Evolutionary conservation across 1,284 basidiomycete genomes (phyloP).

Genomic region (Ceratobasidium sp.): DNA sequence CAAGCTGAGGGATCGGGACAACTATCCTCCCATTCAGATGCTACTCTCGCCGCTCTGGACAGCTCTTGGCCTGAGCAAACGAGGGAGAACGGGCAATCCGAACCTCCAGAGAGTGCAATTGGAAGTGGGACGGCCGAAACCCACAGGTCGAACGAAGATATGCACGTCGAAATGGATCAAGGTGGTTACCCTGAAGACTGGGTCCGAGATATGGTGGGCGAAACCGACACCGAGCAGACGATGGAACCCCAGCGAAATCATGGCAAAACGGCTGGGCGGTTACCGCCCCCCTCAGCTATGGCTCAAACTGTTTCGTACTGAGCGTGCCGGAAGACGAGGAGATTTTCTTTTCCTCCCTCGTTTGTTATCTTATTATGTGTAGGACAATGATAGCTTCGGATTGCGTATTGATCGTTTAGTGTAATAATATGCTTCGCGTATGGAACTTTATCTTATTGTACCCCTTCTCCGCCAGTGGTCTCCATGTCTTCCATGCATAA

Average conservation of each 20-base stretch:
- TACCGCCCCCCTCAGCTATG: no score
- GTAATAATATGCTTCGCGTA: not conserved
- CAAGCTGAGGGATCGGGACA: constrained; percentile 11
- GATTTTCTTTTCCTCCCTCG: not conserved
- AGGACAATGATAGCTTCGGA: not conserved
- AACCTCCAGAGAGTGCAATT: not conserved
- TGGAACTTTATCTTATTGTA: constrained; percentile 15
- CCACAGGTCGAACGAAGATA: not conserved
- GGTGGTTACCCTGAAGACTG: constrained; percentile 35
- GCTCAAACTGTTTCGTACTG: not conserved
- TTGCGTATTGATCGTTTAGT: constrained; percentile 8
- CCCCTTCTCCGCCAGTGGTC: not conserved
- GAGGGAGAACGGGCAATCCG: not conserved
- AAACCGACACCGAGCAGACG: constrained; percentile 5
- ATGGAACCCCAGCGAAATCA: not conserved
- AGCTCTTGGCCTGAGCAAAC: constrained; percentile 1
- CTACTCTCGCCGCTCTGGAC: not conserved
- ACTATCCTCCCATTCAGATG: not conserved
- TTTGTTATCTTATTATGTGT: constrained; percentile 10
- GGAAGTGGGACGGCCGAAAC: not conserved
- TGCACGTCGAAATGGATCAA: not conserved
- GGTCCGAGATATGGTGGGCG: constrained; percentile 36
- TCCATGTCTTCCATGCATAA: not conserved
- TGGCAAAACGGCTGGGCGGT: no score
- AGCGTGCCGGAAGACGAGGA: no score